These are phyloP conservation scores for Brettanomyces bruxellensis DNA, from an alignment of 805 yeast species.

Conservation along the genomic window DNA sequence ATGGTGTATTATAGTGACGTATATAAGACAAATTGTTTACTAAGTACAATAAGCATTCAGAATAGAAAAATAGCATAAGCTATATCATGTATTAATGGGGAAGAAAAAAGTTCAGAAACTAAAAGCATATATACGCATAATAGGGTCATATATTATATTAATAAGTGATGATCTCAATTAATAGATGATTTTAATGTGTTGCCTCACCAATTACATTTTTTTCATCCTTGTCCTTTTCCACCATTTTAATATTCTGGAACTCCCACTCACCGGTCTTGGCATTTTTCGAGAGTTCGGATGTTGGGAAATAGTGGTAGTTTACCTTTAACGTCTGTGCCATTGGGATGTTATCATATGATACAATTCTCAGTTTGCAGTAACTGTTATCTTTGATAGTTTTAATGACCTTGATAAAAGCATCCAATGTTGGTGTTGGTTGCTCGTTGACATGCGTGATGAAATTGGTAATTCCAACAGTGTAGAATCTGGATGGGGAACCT, in stretches of 20 bases:
- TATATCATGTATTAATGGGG: not conserved
- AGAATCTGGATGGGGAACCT: slow-evolving; percentile 84
- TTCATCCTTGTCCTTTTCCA: slow-evolving; percentile 31
- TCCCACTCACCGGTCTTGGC: slow-evolving; percentile 41
- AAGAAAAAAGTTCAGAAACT: not conserved
- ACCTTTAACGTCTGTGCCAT: slow-evolving; percentile 80
- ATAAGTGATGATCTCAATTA: not conserved
- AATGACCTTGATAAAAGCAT: slow-evolving; percentile 58
- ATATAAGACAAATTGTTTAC: not conserved
- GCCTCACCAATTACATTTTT: not conserved
- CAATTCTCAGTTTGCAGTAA: slow-evolving; percentile 71
- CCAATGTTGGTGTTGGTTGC: slow-evolving; percentile 57
- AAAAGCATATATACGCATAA: no score
- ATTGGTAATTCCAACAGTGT: slow-evolving; percentile 67
- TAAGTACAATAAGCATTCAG: not conserved
- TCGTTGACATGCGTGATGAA: slow-evolving; percentile 89
- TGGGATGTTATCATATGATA: slow-evolving; percentile 81
- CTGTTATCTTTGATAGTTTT: slow-evolving; percentile 66
- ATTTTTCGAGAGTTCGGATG: slow-evolving; percentile 49
- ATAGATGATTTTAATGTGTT: not conserved
- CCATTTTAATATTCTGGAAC: slow-evolving; percentile 19
- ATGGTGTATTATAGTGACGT: not conserved
- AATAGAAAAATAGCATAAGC: no score
- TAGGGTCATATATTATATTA: not conserved
- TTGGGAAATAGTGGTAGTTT: slow-evolving; percentile 82